Evolutionary conservation across 1,284 basidiomycete genomes (phyloP).

Genomic region (Cutaneotrichosporon cutaneum): DNA sequence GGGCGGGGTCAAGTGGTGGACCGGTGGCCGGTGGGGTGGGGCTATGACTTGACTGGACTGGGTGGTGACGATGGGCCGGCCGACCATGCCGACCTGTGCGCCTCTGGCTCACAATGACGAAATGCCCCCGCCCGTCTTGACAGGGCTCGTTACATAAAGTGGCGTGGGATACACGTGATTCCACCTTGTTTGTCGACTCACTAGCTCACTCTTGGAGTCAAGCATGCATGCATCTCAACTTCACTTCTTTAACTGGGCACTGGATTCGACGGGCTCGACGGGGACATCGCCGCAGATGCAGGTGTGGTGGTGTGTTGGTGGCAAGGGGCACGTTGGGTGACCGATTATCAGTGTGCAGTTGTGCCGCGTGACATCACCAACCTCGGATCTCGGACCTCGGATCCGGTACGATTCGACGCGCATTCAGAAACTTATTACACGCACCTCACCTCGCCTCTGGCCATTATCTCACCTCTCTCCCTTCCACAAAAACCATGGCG

Average conservation of each 20-base stretch:
- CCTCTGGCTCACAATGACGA: background rate
- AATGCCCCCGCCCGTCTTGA: background rate
- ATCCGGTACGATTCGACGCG: background rate
- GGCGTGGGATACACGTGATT: background rate
- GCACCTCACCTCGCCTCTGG: background rate
- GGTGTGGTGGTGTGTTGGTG: background rate
- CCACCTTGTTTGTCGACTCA: no score
- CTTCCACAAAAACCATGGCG: conserved; percentile 13
- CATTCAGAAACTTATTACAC: background rate
- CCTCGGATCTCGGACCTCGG: background rate
- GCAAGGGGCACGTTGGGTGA: no score
- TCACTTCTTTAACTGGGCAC: background rate
- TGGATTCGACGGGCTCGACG: background rate
- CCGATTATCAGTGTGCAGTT: no score
- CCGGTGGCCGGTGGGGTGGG: no score
- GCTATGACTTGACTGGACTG: no score
- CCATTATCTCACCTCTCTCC: background rate
- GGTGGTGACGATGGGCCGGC: no score
- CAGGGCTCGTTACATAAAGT: background rate
- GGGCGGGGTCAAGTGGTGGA: no score
- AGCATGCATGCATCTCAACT: background rate
- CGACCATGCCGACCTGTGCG: no score
- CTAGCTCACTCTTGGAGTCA: background rate
- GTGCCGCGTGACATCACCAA: background rate
- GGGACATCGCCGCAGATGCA: no score